A percentile compares a stretch with the other conserved stretches of the same genome.
These are phyloP conservation scores for Arthromyces matolae DNA, from an alignment of 768 basidiomycete species.

Conservation along the genomic window DNA sequence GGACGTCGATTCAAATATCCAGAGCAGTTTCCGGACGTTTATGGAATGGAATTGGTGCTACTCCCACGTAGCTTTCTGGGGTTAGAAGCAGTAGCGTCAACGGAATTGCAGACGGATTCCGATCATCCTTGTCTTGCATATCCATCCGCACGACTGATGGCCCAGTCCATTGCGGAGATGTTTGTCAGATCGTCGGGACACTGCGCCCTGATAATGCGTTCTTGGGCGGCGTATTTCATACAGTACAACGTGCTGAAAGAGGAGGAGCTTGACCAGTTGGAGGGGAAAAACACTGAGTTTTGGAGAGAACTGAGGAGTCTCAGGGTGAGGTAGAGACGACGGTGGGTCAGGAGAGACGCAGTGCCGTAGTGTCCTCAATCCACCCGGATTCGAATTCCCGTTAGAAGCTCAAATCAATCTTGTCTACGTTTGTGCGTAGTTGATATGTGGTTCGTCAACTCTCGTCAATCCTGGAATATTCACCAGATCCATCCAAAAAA, in stretches of 20 bases:
- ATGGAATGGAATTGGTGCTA: background rate
- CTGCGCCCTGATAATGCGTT: background rate
- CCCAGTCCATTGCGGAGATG: background rate
- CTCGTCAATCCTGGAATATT: too few species aligned
- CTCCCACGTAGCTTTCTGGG: background rate
- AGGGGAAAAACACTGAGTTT: background rate
- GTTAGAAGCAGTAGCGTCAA: background rate
- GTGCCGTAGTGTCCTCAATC: too few species aligned
- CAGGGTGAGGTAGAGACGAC: too few species aligned
- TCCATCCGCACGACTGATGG: background rate
- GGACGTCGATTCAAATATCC: background rate
- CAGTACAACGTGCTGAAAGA: background rate
- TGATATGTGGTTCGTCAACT: too few species aligned
- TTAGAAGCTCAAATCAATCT: too few species aligned
- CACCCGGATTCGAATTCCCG: too few species aligned
- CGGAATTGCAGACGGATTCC: background rate
- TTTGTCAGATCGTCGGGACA: background rate
- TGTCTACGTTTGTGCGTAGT: too few species aligned
- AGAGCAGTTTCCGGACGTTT: background rate
- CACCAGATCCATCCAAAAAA: too few species aligned
- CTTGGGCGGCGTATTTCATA: slow-evolving; percentile 1
- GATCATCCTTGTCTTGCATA: background rate
- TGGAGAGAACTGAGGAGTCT: background rate
- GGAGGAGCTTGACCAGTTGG: background rate
- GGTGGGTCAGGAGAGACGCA: too few species aligned